Percentiles rank a stretch among this genome's conserved stretches.
Conservation (phyloP, 176 grass and related monocot genomes). For the Lolium multiflorum region DNA sequence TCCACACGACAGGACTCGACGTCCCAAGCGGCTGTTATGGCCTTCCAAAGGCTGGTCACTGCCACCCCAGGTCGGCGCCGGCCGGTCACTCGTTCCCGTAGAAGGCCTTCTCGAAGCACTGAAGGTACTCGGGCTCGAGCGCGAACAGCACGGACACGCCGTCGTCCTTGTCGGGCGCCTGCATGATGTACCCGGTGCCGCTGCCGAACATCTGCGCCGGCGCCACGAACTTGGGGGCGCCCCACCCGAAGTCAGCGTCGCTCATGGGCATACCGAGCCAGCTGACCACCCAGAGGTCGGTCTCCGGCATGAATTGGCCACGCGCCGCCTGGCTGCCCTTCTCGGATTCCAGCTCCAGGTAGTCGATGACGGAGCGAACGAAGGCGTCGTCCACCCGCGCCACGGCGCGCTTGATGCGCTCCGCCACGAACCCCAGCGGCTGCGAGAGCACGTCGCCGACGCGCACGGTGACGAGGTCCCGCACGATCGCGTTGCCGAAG, state of each 20-base stretch:
- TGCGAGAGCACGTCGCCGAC: slow-evolving; percentile 55
- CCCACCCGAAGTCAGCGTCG: slow-evolving; percentile 85
- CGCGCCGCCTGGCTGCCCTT: slow-evolving; percentile 64
- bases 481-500: slow-evolving; percentile 75
- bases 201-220: slow-evolving; percentile 72
- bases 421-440: slow-evolving; percentile 46
- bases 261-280: slow-evolving; percentile 74
- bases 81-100: slow-evolving; percentile 44
- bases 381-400: slow-evolving; percentile 59
- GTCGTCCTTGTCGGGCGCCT: slow-evolving; percentile 42
- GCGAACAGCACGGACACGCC: slow-evolving; percentile 62
- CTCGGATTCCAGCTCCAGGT: slow-evolving; percentile 59
- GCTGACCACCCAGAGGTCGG: slow-evolving; percentile 62
- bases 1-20: too few species aligned
- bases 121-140: slow-evolving; percentile 68
- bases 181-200: slow-evolving; percentile 63
- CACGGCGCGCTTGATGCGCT: slow-evolving; percentile 54
- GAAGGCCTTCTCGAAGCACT: slow-evolving; percentile 71
- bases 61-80: neutral
- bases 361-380: slow-evolving; percentile 68
- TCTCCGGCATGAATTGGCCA: slow-evolving; percentile 64
- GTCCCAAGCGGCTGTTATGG: too few species aligned
- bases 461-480: slow-evolving; percentile 47
- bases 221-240: slow-evolving; percentile 49
- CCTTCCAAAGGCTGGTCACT: too few species aligned